A percentile compares a stretch with the other conserved stretches of the same genome.
phyloP scores from a whole-genome alignment of 768 basidiomycete genomes.

The Boletus insuetus region DNA sequence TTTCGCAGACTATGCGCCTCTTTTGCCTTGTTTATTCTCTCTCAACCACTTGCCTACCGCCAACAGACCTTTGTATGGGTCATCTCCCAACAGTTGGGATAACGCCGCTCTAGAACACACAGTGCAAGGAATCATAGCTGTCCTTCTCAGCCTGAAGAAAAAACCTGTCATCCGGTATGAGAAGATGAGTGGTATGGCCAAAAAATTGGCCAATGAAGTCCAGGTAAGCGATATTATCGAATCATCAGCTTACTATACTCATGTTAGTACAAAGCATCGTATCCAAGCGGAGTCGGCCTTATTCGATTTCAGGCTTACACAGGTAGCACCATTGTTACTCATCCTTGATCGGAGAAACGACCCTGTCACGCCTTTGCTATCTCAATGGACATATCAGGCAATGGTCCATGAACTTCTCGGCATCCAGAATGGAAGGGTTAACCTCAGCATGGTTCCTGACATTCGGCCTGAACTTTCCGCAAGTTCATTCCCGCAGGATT shows the following conservation, averaged over 20 bases:
- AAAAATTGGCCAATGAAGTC: slow-evolving; percentile 82
- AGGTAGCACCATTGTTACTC: slow-evolving; percentile 83
- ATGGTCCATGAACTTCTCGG: slow-evolving; percentile 97
- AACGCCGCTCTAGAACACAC: slow-evolving; percentile 69
- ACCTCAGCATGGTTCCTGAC: slow-evolving; percentile 79
- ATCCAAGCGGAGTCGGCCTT: slow-evolving; percentile 78
- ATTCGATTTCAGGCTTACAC: slow-evolving; percentile 90
- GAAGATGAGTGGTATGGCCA: slow-evolving; percentile 88
- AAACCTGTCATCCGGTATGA: slow-evolving; percentile 94
- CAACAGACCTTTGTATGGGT: slow-evolving; percentile 66
- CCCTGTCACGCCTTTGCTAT: slow-evolving; percentile 92
- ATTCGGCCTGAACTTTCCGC: slow-evolving; percentile 84
- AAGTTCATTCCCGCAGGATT: slow-evolving; percentile 24
- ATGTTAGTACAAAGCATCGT: slow-evolving; percentile 51
- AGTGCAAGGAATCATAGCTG: slow-evolving; percentile 78
- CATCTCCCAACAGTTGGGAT: slow-evolving; percentile 73
- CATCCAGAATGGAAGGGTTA: slow-evolving; percentile 92
- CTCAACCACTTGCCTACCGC: slow-evolving; percentile 70
- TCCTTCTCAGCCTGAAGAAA: slow-evolving; percentile 93
- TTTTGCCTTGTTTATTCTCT: slow-evolving; percentile 85
- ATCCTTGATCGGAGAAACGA: slow-evolving; percentile 96
- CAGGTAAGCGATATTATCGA: slow-evolving; percentile 47
- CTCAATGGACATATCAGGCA: slow-evolving; percentile 99
- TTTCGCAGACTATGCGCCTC: slow-evolving; percentile 93
- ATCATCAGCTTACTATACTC: not conserved